Conservation (phyloP, 345 rosid genomes). For the Salix caprea region DNA sequence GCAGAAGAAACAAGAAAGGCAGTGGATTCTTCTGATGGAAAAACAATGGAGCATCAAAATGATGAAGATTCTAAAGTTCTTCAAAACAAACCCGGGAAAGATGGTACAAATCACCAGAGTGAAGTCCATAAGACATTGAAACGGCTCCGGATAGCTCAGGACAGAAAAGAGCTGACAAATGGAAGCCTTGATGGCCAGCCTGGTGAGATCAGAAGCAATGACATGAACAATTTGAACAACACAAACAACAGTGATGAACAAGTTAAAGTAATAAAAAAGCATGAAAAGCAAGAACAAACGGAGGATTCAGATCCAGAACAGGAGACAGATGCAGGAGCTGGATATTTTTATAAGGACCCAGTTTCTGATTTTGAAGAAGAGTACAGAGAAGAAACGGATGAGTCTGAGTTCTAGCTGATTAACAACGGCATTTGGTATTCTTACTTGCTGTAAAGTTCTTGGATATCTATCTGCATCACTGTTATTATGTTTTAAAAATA, state of each 20-base stretch:
- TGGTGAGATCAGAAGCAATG: neutral
- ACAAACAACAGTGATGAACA: constrained; percentile 5
- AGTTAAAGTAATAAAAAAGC: neutral
- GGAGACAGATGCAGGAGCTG: constrained; percentile 6
- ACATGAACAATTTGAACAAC: neutral
- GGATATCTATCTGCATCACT: neutral
- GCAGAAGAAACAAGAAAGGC: neutral
- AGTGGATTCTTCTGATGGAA: constrained; percentile 1
- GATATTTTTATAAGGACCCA: constrained; percentile 10
- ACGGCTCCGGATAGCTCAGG: neutral
- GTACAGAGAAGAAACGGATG: constrained; percentile 29
- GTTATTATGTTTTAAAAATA: no score
- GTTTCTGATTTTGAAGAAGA: constrained; percentile 24
- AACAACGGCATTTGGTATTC: neutral
- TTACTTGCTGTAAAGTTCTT: neutral
- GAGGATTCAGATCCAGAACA: constrained; percentile 15
- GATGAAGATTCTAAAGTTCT: constrained; percentile 8
- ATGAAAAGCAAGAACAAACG: neutral
- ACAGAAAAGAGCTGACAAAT: neutral
- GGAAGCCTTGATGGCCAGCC: constrained; percentile 2
- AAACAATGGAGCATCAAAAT: constrained; percentile 9
- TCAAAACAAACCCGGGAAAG: neutral
- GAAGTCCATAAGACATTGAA: neutral
- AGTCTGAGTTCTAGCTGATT: constrained; percentile 31
- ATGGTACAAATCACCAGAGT: neutral